Base-by-base conservation (phyloP, 176 grass and related monocot genomes). In the Lolium rigidum region DNA sequence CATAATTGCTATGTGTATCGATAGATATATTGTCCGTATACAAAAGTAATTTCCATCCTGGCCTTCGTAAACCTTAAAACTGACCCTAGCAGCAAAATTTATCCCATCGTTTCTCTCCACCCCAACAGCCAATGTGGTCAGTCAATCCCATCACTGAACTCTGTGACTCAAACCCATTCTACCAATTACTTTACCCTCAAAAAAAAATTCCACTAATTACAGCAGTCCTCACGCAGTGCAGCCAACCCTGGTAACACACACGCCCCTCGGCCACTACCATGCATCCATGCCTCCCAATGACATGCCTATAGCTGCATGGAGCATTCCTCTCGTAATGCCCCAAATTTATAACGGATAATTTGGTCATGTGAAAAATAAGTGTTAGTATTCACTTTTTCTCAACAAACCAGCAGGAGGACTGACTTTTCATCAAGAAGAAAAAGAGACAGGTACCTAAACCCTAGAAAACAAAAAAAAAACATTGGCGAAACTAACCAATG, bases 131-230 rank as follows among this genome's bases (percentile, higher is more conserved):
- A 12, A 15, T 65, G 25, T 63, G 24, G 61, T 14, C 61, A 64
- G 24, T 64, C 61, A 64, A 64, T 25, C 61, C 22, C 61, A 64
- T 64, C 61, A 28, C 61, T 64, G 24, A 64, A 64, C 61, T 64
- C 24, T 14, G 61, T 12, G 1, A 14, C 61, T 28, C 11, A 26
- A 63, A 63, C 24, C 5, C 61, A 14, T 64, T 59, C 18, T n/a
- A 2, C 57, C 57, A 59, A 59, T 59, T 59, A 59, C 20, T 7
- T 59, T 59, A 2, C 57, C 57, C 57, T 59, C 57, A 59, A 59
- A 59, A 59, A 59, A 2, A 59, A 58, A 58, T n/a, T 58, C 20
- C 20, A 59, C 20, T 59, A 59, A 20, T 58, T 59, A 59, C 57
- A 59, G 57, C 57, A 59, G 57, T 59, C 20, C 57, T 59, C 20